These are phyloP conservation scores for Ascosphaera aggregata DNA, from an alignment of 2,329 filamentous ascomycete genomes.

Conservation along the genomic window DNA sequence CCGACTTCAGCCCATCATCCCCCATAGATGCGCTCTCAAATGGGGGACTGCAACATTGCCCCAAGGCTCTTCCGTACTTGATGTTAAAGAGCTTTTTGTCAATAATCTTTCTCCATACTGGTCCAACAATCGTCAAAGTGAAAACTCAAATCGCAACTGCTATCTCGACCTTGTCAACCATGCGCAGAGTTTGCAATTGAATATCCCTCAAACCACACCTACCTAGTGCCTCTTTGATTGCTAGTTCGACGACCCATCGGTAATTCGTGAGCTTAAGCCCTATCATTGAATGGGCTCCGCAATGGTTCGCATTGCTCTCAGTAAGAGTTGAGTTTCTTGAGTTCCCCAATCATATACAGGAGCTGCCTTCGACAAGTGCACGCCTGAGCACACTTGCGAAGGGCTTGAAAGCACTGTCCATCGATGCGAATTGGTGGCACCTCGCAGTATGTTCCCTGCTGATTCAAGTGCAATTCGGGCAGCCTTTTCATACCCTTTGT, in stretches of 20 bases:
- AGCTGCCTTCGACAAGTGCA: constrained; percentile 26
- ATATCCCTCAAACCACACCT: neutral
- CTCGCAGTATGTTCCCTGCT: constrained; percentile 20
- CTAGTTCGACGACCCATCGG: neutral
- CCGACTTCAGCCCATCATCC: too few species aligned
- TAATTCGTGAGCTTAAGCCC: neutral
- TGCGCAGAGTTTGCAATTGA: neutral
- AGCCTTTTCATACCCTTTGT: neutral
- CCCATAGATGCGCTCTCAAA: neutral
- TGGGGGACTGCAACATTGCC: neutral
- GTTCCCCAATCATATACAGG: constrained; percentile 30
- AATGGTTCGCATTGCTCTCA: neutral
- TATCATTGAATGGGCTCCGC: neutral
- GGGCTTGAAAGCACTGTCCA: constrained; percentile 27
- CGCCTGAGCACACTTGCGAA: constrained; percentile 29
- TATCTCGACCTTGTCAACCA: neutral
- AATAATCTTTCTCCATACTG: neutral
- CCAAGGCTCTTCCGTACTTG: neutral
- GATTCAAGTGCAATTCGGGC: neutral
- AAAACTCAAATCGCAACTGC: neutral
- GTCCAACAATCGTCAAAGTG: neutral
- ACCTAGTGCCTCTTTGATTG: neutral
- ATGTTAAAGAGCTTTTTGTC: neutral
- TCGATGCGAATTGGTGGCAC: constrained; percentile 35
- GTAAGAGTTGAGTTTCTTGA: constrained; percentile 31